Base-by-base conservation (phyloP, 2,329 filamentous ascomycete species). In the Pseudovirgaria hyperparasitica region DNA sequence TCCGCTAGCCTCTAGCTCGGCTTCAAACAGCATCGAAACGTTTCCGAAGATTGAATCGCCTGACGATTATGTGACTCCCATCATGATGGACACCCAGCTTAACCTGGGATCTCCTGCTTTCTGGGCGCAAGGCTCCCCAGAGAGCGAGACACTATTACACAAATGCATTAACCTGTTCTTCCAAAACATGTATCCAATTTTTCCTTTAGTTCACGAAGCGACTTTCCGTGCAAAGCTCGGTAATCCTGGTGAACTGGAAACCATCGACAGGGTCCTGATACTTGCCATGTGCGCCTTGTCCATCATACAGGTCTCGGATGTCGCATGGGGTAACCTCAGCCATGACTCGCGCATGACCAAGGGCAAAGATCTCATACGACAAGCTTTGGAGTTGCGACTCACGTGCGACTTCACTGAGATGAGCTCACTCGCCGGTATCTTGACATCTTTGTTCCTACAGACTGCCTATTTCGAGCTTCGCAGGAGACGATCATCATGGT, bases 361-460 rank as follows among this genome's bases (percentile, higher is more conserved):
- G 6, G 26, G 42, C 10, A 30, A 30, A 15, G 32, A 31, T 9
- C 35, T 49, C 16, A 33, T 54, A 5, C 31, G 44, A 5, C 39
- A 49, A 19, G 47, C 47, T 5, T 33, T 49, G 5, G 27, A 20
- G 6, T 27, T 39, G 9, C 34, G 42, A 33, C 22, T 40, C 28
- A 24, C 27, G 27, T 29, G 37, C 40, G 23, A 39, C 37, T 9
- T 37, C 30, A 24, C 32, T 5, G n/a, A n/a, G n/a, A n/a, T n/a
- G 29, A 28, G n/a, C 41, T 45, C 5, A 38, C 34, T 5, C 38
- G 38, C 2, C 34, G 37, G 9, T 45, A 39, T 5, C 44, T 82
- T 9, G 71, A 75, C 32, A 82, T 77, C n/a, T 84, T 84, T 81
- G 52, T 85, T 87, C 48, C 50, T 87, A 15, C 85, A 82, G 41